Evolutionary conservation across 2,329 filamentous ascomycete species (phyloP).

Genomic region (Colletotrichum musae): DNA sequence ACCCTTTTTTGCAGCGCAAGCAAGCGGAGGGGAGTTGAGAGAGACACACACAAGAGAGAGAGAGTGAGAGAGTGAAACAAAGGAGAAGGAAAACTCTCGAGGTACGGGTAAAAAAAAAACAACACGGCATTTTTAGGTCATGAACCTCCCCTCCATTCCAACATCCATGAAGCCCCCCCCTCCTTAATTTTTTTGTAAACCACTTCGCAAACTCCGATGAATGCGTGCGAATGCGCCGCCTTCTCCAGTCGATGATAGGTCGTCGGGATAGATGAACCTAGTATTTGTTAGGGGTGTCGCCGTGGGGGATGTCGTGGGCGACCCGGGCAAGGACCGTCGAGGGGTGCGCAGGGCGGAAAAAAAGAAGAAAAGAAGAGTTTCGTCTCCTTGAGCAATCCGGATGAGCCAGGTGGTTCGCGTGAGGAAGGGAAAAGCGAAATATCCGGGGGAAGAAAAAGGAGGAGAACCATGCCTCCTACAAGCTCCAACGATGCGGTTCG

Average conservation of each 20-base stretch:
- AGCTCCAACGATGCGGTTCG: slow-evolving; percentile 39
- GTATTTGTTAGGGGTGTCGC: slow-evolving; percentile 20
- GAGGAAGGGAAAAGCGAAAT: slow-evolving; percentile 24
- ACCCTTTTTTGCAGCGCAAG: not conserved
- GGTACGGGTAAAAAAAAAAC: slow-evolving; percentile 4
- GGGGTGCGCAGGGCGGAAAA: slow-evolving; percentile 22
- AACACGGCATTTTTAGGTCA: slow-evolving; percentile 32
- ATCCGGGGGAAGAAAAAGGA: slow-evolving; percentile 22
- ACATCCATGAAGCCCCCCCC: slow-evolving; percentile 35
- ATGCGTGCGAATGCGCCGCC: slow-evolving; percentile 40
- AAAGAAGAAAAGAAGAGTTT: slow-evolving; percentile 23
- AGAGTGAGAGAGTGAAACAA: slow-evolving; percentile 10
- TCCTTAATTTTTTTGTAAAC: slow-evolving; percentile 32
- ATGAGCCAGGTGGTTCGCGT: slow-evolving; percentile 29
- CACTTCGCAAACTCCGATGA: slow-evolving; percentile 42
- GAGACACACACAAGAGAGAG: not conserved
- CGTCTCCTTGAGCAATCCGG: slow-evolving; percentile 32
- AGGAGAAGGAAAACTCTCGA: slow-evolving; percentile 26
- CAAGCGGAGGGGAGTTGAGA: slow-evolving; percentile 31
- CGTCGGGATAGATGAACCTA: slow-evolving; percentile 28
- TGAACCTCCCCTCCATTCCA: slow-evolving; percentile 37
- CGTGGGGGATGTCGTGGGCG: not conserved
- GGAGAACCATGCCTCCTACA: slow-evolving; percentile 31
- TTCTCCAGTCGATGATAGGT: slow-evolving; percentile 40
- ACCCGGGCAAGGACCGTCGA: slow-evolving; percentile 34